Conservation (phyloP, 352 stramenopile genomes). For the Globisporangium nodosum region DNA sequence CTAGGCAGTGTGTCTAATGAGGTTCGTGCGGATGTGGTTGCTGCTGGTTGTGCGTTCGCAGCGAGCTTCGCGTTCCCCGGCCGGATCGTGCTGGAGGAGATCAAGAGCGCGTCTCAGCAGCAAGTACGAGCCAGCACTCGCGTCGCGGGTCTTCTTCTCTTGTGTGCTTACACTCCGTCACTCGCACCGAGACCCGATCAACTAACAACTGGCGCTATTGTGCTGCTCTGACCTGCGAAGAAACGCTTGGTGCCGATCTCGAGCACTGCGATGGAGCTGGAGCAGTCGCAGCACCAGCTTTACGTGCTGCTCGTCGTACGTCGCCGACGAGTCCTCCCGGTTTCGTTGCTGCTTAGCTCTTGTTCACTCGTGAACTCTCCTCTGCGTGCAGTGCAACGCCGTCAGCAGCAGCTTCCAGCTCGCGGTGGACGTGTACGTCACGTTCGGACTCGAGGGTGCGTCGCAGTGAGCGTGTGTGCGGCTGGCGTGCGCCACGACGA, state of each 20-base stretch:
- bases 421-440: conserved; percentile 55
- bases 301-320: conserved; percentile 63
- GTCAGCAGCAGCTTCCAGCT: conserved; percentile 57
- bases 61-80: conserved; percentile 59
- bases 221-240: conserved; percentile 10
- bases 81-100: conserved; percentile 52
- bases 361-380: not conserved
- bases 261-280: conserved; percentile 33
- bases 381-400: conserved; percentile 43
- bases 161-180: not conserved
- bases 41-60: too few species aligned
- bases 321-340: not conserved
- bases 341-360: not conserved
- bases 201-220: not conserved
- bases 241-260: conserved; percentile 31
- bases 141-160: not conserved
- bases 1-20: too few species aligned
- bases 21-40: too few species aligned
- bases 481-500: not conserved
- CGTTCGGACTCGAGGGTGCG: conserved; percentile 38
- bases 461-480: not conserved
- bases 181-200: not conserved
- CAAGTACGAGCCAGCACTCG: conserved; percentile 26
- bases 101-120: conserved; percentile 38
- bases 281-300: conserved; percentile 65